These are phyloP conservation scores for Phytophthora ohioensis DNA, from an alignment of 352 stramenopile species.

Conservation along the genomic window DNA sequence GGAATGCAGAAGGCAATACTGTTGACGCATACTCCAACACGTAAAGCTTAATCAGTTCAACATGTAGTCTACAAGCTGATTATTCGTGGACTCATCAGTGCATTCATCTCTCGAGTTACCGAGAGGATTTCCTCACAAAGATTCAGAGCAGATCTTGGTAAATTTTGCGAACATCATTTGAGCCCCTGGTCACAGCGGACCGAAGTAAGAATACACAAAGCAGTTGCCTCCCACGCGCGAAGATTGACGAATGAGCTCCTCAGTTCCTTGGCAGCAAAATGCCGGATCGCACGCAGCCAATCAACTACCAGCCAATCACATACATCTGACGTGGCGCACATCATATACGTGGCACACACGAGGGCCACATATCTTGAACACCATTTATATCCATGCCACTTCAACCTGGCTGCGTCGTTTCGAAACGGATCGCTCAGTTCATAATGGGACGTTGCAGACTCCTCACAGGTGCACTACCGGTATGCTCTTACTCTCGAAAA, in stretches of 20 bases:
- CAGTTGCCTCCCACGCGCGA: background rate
- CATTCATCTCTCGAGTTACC: slow-evolving; percentile 80
- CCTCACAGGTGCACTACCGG: background rate
- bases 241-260: slow-evolving; percentile 32
- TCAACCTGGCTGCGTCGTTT: slow-evolving; percentile 25
- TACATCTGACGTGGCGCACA: too few relatives aligned
- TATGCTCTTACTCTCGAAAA: slow-evolving; percentile 53
- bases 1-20: too few relatives aligned
- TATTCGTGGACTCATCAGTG: slow-evolving; percentile 67
- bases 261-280: background rate
- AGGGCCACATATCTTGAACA: too few relatives aligned
- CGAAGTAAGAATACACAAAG: slow-evolving; percentile 1
- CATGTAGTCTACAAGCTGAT: background rate
- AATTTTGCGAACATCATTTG: slow-evolving; percentile 77
- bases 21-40: too few relatives aligned
- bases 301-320: slow-evolving; percentile 30
- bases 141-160: slow-evolving; percentile 91
- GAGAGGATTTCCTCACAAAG: slow-evolving; percentile 81
- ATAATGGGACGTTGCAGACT: slow-evolving; percentile 5
- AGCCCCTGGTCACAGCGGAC: slow-evolving; percentile 20
- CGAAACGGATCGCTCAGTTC: slow-evolving; percentile 20
- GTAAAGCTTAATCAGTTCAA: too few relatives aligned
- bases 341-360: too few relatives aligned
- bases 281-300: slow-evolving; percentile 19
- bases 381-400: background rate